Conservation (phyloP, 306 rosid genomes). For the Gynostemma pentaphyllum region DNA sequence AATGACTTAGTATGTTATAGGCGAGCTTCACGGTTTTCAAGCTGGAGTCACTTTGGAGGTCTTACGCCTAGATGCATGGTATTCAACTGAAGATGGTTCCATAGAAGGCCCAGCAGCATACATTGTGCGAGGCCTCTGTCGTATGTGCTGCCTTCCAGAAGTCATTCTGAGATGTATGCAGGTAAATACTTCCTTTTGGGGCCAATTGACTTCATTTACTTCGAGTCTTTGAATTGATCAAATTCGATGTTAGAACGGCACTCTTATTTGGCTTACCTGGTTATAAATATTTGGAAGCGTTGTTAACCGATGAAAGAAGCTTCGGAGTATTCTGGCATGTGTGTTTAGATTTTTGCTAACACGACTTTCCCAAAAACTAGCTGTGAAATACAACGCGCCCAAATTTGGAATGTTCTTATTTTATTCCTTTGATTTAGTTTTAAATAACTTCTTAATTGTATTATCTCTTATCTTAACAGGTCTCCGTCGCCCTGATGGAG, state of each 20-base stretch:
- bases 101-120: conserved; percentile 55
- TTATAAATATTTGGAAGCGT: neutral
- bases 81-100: conserved; percentile 54
- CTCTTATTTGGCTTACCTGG: neutral
- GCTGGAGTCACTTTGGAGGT: conserved; percentile 86
- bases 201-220: neutral
- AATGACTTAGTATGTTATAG: conserved; percentile 34
- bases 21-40: conserved; percentile 94
- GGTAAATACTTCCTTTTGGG: conserved; percentile 29
- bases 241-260: neutral
- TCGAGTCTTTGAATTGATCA: neutral
- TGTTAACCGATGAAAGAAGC: neutral
- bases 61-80: conserved; percentile 87
- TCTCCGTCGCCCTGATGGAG: conserved; percentile 70
- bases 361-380: neutral
- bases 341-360: neutral
- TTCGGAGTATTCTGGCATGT: neutral
- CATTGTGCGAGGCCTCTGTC: conserved; percentile 82
- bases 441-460: neutral
- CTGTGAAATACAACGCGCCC: neutral
- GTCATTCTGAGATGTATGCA: conserved; percentile 89
- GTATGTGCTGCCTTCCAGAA: conserved; percentile 91
- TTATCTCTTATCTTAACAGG: conserved; percentile 33
- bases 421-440: neutral
- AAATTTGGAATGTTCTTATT: neutral